Evolutionary conservation across 495 filamentous ascomycete species (phyloP).

Genomic region (Hypoxylon fuscum): DNA sequence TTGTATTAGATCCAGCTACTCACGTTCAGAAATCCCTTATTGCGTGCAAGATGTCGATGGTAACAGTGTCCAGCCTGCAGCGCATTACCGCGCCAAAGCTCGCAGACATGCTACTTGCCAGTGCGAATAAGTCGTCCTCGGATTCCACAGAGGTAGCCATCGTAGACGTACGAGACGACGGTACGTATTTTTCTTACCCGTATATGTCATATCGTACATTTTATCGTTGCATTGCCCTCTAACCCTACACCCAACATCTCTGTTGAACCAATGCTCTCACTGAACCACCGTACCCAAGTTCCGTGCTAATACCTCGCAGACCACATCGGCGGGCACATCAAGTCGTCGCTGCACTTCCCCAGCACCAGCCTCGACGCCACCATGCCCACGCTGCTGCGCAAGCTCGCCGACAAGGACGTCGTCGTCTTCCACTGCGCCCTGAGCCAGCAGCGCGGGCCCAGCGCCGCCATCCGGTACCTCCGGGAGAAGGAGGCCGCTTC

Average conservation of each 20-base stretch:
- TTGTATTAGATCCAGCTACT: not conserved
- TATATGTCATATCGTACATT: not conserved
- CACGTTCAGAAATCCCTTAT: not conserved
- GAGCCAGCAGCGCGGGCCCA: constrained; percentile 84
- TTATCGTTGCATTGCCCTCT: not conserved
- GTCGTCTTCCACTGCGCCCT: constrained; percentile 98
- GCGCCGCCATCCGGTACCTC: constrained; percentile 74
- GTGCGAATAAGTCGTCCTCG: constrained; percentile 9
- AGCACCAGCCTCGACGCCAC: constrained; percentile 74
- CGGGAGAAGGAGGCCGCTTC: constrained; percentile 65
- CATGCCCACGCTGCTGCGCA: constrained; percentile 82
- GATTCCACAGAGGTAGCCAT: constrained; percentile 69
- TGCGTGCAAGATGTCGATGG: constrained; percentile 57
- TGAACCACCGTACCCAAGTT: too few relatives aligned
- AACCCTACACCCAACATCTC: too few relatives aligned
- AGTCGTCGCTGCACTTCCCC: constrained; percentile 76
- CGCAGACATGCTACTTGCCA: constrained; percentile 60
- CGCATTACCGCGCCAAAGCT: constrained; percentile 72
- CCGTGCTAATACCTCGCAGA: constrained; percentile 62
- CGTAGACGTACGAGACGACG: constrained; percentile 88
- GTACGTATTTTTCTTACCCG: constrained; percentile 48
- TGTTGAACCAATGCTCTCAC: too few relatives aligned
- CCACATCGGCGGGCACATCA: constrained; percentile 94
- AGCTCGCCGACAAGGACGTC: constrained; percentile 76
- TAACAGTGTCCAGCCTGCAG: constrained; percentile 67